Evolutionary conservation across 75 land plant genomes (phyloP), one percentile per base, ranked within the genome.

Genomic region (Pinus tabuliformis): DNA sequence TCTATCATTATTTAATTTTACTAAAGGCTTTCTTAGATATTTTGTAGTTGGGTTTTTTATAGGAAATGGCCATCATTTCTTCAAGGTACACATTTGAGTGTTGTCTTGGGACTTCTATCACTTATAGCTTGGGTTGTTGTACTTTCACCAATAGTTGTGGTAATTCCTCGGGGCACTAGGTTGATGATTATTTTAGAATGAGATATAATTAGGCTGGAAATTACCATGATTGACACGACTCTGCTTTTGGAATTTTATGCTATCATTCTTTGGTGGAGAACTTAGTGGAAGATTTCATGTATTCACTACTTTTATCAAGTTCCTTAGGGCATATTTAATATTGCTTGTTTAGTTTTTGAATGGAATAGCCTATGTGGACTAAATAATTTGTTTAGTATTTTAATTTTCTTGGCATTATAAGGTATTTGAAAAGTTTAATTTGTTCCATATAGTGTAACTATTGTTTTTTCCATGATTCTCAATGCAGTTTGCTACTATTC

Each of bases 251-350:
- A 94, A 36, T 95, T 92, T 54, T 97, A 97, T 84, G 92, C 99
- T 16, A 83, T 97, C 30, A 97, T 97, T 98, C 94, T 97, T 37
- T 97, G 98, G 98, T 97, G 99, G 98, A 92, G 98, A 82, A 97
- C 99, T 56, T 95, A 93, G 80, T 97, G 99, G 99, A 98, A 97
- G 83, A 97, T 96, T 84, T 97, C 99, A 82, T 87, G 98, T 97
- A 73, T 71, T 21, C 28, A 71, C 6, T 45, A 21, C 1, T 12
- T 56, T 26, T 20, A 76, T 57, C 33, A 77, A 56, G 36, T 79
- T 28, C 16, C 58, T 6, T 16, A 42, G 3, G 37, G 26, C 56
- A 58, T 79, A 9, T 15, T 56, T 56, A 30, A 58, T 11, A 42
- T 77, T 39, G 21, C 36, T n/a, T n/a, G n/a, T n/a, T 30, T 71